Evolutionary conservation across 1,139 yeast species (phyloP).

Genomic region (Pichia inconspicua): DNA sequence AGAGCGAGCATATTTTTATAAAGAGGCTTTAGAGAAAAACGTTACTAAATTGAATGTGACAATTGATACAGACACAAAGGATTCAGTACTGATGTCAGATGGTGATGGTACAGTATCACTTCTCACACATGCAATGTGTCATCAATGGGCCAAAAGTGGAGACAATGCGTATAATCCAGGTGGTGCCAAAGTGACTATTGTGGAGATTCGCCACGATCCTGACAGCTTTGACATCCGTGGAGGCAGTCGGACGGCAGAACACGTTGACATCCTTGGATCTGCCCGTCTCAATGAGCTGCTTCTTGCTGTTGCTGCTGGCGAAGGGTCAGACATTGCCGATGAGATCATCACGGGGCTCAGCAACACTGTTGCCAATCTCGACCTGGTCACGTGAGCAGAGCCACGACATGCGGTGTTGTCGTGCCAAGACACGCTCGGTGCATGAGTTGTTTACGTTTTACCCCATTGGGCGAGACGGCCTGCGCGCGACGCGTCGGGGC

Average conservation of each 20-base stretch:
- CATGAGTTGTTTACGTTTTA: too few relatives aligned
- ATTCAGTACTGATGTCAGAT: constrained; percentile 73
- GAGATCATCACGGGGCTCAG: constrained; percentile 52
- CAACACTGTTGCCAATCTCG: constrained; percentile 42
- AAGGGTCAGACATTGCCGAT: constrained; percentile 58
- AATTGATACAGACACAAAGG: constrained; percentile 47
- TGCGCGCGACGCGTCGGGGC: too few relatives aligned
- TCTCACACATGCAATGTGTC: constrained; percentile 69
- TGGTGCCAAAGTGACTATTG: constrained; percentile 59
- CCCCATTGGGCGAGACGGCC: too few relatives aligned
- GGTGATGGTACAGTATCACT: constrained; percentile 96
- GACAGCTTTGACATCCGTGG: constrained; percentile 91
- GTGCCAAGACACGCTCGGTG: too few relatives aligned
- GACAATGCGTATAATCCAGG: constrained; percentile 78
- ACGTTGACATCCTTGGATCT: constrained; percentile 91
- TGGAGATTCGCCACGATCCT: constrained; percentile 90
- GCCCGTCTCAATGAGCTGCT: constrained; percentile 85
- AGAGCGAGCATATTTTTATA: constrained; percentile 83
- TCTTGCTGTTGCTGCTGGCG: constrained; percentile 74
- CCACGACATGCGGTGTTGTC: too few relatives aligned
- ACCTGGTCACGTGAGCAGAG: neutral
- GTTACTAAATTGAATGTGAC: constrained; percentile 52
- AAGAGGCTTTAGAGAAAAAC: constrained; percentile 46
- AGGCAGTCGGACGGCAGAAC: constrained; percentile 96
- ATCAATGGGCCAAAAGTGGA: constrained; percentile 67